These are phyloP conservation scores for Exophiala mesophila DNA, from an alignment of 2,329 filamentous ascomycete genomes.

Conservation along the genomic window DNA sequence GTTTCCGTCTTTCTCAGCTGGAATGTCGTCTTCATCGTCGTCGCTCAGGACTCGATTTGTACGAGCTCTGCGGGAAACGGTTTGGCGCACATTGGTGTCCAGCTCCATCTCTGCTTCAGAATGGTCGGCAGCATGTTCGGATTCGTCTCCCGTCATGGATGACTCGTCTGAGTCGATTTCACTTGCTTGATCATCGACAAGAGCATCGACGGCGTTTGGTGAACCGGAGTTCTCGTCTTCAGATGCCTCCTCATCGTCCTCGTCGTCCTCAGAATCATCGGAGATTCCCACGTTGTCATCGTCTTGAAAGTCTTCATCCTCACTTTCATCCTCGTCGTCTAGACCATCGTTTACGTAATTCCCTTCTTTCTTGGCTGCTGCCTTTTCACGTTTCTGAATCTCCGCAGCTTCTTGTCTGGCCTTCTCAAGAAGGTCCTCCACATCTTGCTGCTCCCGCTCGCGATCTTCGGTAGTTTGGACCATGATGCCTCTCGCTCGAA, in stretches of 20 bases:
- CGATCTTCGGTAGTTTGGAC: slow-evolving; percentile 84
- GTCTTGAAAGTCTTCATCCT: slow-evolving; percentile 46
- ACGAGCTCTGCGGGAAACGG: slow-evolving; percentile 42
- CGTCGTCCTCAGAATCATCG: slow-evolving; percentile 39
- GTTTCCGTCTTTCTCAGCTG: too few species aligned
- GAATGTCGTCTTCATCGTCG: slow-evolving; percentile 58
- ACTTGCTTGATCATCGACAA: slow-evolving; percentile 32
- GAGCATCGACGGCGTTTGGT: slow-evolving; percentile 24
- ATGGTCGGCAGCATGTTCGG: slow-evolving; percentile 23
- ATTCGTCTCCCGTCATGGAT: slow-evolving; percentile 23
- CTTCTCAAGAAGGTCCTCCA: slow-evolving; percentile 83
- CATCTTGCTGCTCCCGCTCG: slow-evolving; percentile 71
- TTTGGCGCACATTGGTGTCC: slow-evolving; percentile 28
- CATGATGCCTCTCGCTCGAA: slow-evolving; percentile 73
- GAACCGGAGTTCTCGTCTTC: slow-evolving; percentile 33
- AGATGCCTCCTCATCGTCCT: slow-evolving; percentile 32
- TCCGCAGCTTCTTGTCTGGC: slow-evolving; percentile 75
- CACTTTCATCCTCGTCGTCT: slow-evolving; percentile 54
- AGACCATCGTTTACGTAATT: slow-evolving; percentile 43
- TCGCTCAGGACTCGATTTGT: slow-evolving; percentile 59
- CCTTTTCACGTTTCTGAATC: slow-evolving; percentile 72
- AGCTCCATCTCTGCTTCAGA: slow-evolving; percentile 34
- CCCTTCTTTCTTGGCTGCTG: slow-evolving; percentile 61
- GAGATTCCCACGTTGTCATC: slow-evolving; percentile 38
- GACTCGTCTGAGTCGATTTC: slow-evolving; percentile 40